Evolutionary conservation across 345 rosid species (phyloP), one percentile per base, ranked within the genome.

Genomic region (Bruguiera gymnorhiza): DNA sequence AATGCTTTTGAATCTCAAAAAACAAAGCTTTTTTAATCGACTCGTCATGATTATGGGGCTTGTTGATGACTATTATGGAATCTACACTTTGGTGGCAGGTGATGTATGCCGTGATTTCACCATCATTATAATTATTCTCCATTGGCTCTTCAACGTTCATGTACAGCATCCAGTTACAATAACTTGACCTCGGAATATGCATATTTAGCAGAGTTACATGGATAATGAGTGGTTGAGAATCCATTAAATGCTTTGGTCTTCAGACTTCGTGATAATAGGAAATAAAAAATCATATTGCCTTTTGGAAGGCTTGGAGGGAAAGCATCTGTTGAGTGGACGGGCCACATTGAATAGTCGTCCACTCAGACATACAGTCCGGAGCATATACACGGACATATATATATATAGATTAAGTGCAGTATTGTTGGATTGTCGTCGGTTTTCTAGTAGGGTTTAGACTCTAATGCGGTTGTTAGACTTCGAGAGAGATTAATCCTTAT

Each of bases 291-390:
- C 50, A 43, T 43, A 43, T 43, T 3, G 50, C 6, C 5, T 43
- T 11, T 43, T 13, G 50, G 50, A 43, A 11, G 18, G 18, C 18
- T 13, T 13, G 18, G 1, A 3, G 50, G 50, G 50, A 43, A 43
- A 43, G 50, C 50, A 13, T 13, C 0, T 3, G 18, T 13, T 43
- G 5, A 56, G 70, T 56, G 54, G 54, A 37, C 29, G 36, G 24
- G 27, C 70, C 70, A 67, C 62, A 2, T 36, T 24, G 23, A 48
- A 34, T 56, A 56, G 70, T 56, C 70, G 36, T 26, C 30, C 32
- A 54, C 20, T 56, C 60, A 56, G 15, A 15, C 10, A 11, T 24
- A 21, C 13, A 24, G 27, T 24, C 15, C 1, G 3, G 9, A n/a
- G 23, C 4, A 3, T 0, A 21, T 23, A 2, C 46, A 0, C 46